phyloP scores from a whole-genome alignment of 805 yeast genomes.

The Metschnikowia peoriensis region DNA sequence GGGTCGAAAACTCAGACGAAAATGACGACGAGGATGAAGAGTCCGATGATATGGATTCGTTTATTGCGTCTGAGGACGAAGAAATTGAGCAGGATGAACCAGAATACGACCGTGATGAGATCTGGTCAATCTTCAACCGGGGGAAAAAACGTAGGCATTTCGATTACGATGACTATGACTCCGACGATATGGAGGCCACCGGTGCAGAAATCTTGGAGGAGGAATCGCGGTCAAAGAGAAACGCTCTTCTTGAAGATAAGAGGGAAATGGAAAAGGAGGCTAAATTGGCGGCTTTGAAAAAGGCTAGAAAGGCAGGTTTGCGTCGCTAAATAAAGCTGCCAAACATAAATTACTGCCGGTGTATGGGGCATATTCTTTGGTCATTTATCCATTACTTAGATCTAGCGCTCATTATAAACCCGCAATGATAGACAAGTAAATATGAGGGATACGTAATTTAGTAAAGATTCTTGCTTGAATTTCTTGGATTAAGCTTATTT shows the following conservation, averaged over 20 bases:
- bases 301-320: slow-evolving; percentile 9
- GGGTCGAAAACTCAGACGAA: slow-evolving; percentile 9
- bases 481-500: too few species aligned
- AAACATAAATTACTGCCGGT: too few species aligned
- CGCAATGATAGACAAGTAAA: too few species aligned
- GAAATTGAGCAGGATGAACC: slow-evolving; percentile 23
- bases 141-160: slow-evolving; percentile 53
- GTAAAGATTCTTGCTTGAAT: too few species aligned
- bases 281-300: slow-evolving; percentile 44
- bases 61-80: slow-evolving; percentile 47
- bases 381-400: too few species aligned
- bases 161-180: slow-evolving; percentile 46
- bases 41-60: slow-evolving; percentile 48
- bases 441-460: too few species aligned
- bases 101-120: slow-evolving; percentile 79
- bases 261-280: slow-evolving; percentile 64
- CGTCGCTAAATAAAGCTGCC: neutral
- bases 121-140: slow-evolving; percentile 80
- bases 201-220: slow-evolving; percentile 87
- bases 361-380: neutral
- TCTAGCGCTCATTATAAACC: too few species aligned
- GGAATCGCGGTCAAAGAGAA: slow-evolving; percentile 64
- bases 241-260: slow-evolving; percentile 74
- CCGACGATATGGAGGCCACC: slow-evolving; percentile 89
- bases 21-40: slow-evolving; percentile 33